Evolutionary conservation across 495 filamentous ascomycete genomes (phyloP), one percentile per base, ranked within the genome.

Genomic region (Aspergillus haitiensis): DNA sequence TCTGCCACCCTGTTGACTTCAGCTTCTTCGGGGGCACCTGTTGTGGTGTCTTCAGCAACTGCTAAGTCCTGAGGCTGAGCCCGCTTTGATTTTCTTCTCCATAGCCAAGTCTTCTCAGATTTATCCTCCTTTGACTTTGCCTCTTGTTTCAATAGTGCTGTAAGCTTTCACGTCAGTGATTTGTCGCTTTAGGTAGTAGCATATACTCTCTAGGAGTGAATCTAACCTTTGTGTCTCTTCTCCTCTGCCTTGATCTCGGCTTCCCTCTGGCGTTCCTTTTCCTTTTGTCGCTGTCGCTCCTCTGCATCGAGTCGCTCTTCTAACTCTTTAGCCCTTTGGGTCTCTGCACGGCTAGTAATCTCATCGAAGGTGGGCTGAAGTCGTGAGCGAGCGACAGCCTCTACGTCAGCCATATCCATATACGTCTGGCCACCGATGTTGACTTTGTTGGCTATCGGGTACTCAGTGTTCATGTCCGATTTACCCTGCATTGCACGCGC

Each of bases 281-380:
- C 70, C 35, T 75, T 72, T 32, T 71, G 61, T 55, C 80, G 68
- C 62, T 80, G 71, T 46, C 72, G 62, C 62, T 84, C 74, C 60
- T 84, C 79, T 47, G 78, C 72, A 58, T 87, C 82, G 21, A 85
- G 70, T 11, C 80, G 75, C 13, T 74, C 71, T 63, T 86, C 86
- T 37, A 83, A 66, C 47, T 88, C 84, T 55, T 80, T 73, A 10
- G 84, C 85, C 40, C 79, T 78, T 64, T 89, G 85, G 49, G 76
- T 75, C 66, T 93, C 89, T 0, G 88, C 87, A 35, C 83, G 86
- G 16, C 87, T 86, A 50, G 86, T 85, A 39, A 98, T 95, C 63
- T 96, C 91, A 66, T 97, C 89, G n/a, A 98, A 70, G 0, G 94
- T 84, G 15, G 94, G 94, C 70, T 91, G 89, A n/a, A 98, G 81